Conservation (phyloP, 352 stramenopile species). For the Pelagophyceae sp. region DNA sequence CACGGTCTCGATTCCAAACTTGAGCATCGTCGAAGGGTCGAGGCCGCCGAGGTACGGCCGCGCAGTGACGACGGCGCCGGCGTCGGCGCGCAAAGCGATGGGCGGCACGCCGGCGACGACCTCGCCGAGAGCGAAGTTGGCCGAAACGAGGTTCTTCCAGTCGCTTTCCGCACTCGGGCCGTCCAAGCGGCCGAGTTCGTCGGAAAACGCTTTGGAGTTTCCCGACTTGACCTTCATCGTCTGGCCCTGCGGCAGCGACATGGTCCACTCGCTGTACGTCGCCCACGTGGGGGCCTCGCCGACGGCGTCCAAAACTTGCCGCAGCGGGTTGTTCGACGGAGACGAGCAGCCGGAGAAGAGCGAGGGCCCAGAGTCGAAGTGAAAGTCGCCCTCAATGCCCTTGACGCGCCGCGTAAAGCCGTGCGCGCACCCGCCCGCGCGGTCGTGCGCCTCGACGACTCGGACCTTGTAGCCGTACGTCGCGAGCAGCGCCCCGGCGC, state of each 20-base stretch:
- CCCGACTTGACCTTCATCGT: slow-evolving; percentile 40
- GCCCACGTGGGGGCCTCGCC: slow-evolving; percentile 46
- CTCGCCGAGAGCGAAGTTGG: slow-evolving; percentile 44
- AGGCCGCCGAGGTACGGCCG: slow-evolving; percentile 45
- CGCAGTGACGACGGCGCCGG: slow-evolving; percentile 42
- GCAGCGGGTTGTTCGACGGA: slow-evolving; percentile 50
- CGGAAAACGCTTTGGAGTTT: slow-evolving; percentile 27
- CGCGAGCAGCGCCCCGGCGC: slow-evolving; percentile 58
- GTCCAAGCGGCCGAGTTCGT: slow-evolving; percentile 35
- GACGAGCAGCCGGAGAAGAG: slow-evolving; percentile 51
- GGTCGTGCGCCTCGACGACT: slow-evolving; percentile 66
- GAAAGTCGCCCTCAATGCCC: slow-evolving; percentile 37
- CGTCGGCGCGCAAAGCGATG: slow-evolving; percentile 56
- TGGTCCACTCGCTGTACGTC: slow-evolving; percentile 50
- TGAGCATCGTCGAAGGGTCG: slow-evolving; percentile 37
- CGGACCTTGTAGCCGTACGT: slow-evolving; percentile 62
- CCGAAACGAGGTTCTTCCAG: slow-evolving; percentile 41
- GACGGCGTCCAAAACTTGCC: slow-evolving; percentile 51
- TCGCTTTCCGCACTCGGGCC: slow-evolving; percentile 31
- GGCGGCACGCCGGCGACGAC: slow-evolving; percentile 53
- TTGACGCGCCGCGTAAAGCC: slow-evolving; percentile 22
- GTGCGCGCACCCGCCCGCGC: slow-evolving; percentile 56
- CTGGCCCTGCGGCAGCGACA: slow-evolving; percentile 52
- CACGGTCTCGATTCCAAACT: slow-evolving; percentile 44
- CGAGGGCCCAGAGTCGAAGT: slow-evolving; percentile 55